These are phyloP conservation scores for Pseudoneurospora amorphoporcata DNA, from an alignment of 495 filamentous ascomycete species.

Conservation along the genomic window DNA sequence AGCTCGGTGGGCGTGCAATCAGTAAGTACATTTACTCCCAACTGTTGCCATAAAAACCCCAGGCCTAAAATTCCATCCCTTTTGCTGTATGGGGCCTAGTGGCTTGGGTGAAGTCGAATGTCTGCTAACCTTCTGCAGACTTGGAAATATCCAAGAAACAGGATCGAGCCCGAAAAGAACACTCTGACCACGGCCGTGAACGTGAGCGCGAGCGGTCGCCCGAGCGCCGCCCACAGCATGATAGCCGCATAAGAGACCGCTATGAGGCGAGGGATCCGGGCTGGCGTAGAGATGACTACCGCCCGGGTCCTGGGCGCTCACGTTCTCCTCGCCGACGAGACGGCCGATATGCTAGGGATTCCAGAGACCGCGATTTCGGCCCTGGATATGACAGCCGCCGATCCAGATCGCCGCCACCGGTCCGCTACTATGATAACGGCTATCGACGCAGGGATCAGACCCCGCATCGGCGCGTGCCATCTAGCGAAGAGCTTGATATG, in stretches of 20 bases:
- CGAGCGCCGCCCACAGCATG: slow-evolving; percentile 18
- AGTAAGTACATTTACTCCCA: slow-evolving; percentile 50
- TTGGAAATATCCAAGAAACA: slow-evolving; percentile 84
- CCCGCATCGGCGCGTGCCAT: slow-evolving; percentile 41
- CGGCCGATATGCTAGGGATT: slow-evolving; percentile 25
- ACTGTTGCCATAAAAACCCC: not conserved
- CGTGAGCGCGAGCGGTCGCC: slow-evolving; percentile 21
- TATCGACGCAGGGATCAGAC: slow-evolving; percentile 57
- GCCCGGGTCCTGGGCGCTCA: slow-evolving; percentile 37
- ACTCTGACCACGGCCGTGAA: not conserved
- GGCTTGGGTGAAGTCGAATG: not conserved
- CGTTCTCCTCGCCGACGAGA: slow-evolving; percentile 38
- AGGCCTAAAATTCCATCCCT: not conserved
- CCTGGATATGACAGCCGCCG: slow-evolving; percentile 37
- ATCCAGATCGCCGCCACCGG: slow-evolving; percentile 44
- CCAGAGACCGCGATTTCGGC: slow-evolving; percentile 28
- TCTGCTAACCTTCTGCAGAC: slow-evolving; percentile 42
- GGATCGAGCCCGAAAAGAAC: slow-evolving; percentile 59
- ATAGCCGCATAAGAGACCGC: slow-evolving; percentile 16
- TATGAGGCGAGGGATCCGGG: slow-evolving; percentile 35
- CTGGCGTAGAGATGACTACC: slow-evolving; percentile 55
- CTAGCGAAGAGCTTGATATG: slow-evolving; percentile 55
- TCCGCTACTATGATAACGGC: slow-evolving; percentile 37
- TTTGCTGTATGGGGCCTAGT: not conserved
- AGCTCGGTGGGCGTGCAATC: slow-evolving; percentile 77